Base-by-base conservation (phyloP, 352 stramenopile genomes). In the Phytophthora boehmeriae region DNA sequence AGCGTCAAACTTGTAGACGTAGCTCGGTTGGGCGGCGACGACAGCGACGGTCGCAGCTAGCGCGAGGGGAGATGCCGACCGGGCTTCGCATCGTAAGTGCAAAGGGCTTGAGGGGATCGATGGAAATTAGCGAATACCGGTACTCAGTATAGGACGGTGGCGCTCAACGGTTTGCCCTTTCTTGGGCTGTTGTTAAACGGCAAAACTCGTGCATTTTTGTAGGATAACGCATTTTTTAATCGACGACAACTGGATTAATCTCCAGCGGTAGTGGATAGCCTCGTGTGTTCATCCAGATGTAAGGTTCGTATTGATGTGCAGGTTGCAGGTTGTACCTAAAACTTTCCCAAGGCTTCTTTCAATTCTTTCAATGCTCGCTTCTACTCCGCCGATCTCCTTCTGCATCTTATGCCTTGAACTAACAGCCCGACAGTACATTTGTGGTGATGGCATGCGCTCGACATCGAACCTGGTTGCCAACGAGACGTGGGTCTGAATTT, bases 1-100 rank as follows among this genome's bases (percentile, higher is more conserved):
- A 9, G 67, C 55, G 47, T 83, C 68, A 51, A 83, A 87, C 46
- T 63, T 66, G 70, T 85, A 87, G 13, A 67, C 51, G 59, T 60
- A 80, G 38, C 52, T 52, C 36, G 66, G 66, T 28, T 72, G 63
- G 1, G 61, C 61, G 13, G 65, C 28, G 4, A 54, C 44, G 28
- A 53, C 45, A 16, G 54, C 25, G 11, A 64, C 6, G 22, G 38
- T 27, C 8, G 49, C 35, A 19, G 68, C 56, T 19, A 76, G 28
- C 43, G 42, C 44, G 34, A 20, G 65, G 30, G 34, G 54, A 20
- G 28, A 62, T 4, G 53, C 25, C 17, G 16, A 61, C 19, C 5
- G 44, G 28, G 8, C 25, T 35, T 11, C 59, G 16, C 59, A 73
- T 73, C 4, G n/a, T n/a, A n/a, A n/a, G n/a, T n/a, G n/a, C n/a